A percentile compares a stretch with the other conserved stretches of the same genome.
These are phyloP conservation scores for Tricholoma saponaceum DNA, from an alignment of 768 basidiomycete genomes.

Conservation along the genomic window DNA sequence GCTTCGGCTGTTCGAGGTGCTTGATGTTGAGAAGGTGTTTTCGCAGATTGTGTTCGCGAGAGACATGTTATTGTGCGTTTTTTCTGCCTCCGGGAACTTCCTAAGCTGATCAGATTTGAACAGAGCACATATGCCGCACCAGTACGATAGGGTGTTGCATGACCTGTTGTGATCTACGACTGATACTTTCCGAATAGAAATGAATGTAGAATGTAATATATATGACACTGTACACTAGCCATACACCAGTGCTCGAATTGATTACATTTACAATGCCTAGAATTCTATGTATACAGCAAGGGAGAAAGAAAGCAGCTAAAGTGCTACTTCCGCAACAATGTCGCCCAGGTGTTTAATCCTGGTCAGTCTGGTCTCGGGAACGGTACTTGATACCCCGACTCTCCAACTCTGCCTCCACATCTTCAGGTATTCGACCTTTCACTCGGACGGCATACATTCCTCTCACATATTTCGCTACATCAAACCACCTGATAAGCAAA, in stretches of 20 bases:
- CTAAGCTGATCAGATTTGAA: slow-evolving; percentile 4
- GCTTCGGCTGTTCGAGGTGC: slow-evolving; percentile 71
- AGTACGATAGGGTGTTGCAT: slow-evolving; percentile 73
- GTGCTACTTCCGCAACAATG: neutral
- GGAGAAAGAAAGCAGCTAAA: neutral
- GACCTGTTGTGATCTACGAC: slow-evolving; percentile 48
- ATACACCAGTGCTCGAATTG: neutral
- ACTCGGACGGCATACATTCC: slow-evolving; percentile 95
- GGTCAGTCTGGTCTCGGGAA: slow-evolving; percentile 77
- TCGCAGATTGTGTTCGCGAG: slow-evolving; percentile 76
- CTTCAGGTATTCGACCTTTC: slow-evolving; percentile 79
- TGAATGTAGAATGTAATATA: neutral
- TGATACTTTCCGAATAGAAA: neutral
- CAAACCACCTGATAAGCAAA: slow-evolving; percentile 4
- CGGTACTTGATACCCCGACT: slow-evolving; percentile 77
- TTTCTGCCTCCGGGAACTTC: neutral
- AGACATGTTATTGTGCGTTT: slow-evolving; percentile 73
- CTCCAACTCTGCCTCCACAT: slow-evolving; percentile 78
- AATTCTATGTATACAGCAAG: neutral
- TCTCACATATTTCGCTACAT: slow-evolving; percentile 78
- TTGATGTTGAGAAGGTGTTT: slow-evolving; percentile 74
- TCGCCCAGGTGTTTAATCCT: slow-evolving; percentile 39
- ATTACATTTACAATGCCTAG: neutral
- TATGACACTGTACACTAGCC: neutral
- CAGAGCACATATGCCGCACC: slow-evolving; percentile 76